Conservation (phyloP, 1,139 yeast species). For the Candida anutae region DNA sequence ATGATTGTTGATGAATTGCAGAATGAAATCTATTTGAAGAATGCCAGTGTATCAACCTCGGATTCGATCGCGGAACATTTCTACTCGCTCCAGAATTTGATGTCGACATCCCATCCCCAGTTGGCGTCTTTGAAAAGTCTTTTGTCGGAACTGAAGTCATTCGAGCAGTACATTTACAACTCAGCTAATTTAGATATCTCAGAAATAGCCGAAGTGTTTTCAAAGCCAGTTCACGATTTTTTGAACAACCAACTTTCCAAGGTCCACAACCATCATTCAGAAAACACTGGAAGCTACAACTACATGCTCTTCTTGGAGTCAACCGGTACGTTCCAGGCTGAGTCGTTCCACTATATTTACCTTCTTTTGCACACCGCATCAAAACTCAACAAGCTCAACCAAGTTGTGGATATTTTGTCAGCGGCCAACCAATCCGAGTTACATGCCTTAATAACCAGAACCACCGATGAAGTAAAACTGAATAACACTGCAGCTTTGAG, state of each 20-base stretch:
- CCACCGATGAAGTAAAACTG: constrained; percentile 57
- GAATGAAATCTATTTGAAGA: constrained; percentile 61
- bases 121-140: constrained; percentile 31
- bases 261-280: constrained; percentile 20
- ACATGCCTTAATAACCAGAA: constrained; percentile 46
- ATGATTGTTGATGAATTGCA: constrained; percentile 72
- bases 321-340: constrained; percentile 22
- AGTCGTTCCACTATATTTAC: constrained; percentile 51
- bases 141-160: constrained; percentile 31
- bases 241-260: constrained; percentile 23
- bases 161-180: constrained; percentile 50
- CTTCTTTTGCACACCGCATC: constrained; percentile 51
- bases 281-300: constrained; percentile 17
- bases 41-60: constrained; percentile 6
- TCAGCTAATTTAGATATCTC: constrained; percentile 51
- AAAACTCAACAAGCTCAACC: constrained; percentile 56
- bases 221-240: constrained; percentile 35
- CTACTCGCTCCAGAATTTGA: constrained; percentile 22
- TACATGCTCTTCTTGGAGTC: constrained; percentile 24
- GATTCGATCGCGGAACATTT: constrained; percentile 4
- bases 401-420: constrained; percentile 48
- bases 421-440: constrained; percentile 37
- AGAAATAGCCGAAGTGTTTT: constrained; percentile 43
- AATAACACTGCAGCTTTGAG: constrained; percentile 27
- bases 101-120: constrained; percentile 20